These are phyloP conservation scores for Trametes punicea DNA, from an alignment of 768 basidiomycete species.

Conservation along the genomic window DNA sequence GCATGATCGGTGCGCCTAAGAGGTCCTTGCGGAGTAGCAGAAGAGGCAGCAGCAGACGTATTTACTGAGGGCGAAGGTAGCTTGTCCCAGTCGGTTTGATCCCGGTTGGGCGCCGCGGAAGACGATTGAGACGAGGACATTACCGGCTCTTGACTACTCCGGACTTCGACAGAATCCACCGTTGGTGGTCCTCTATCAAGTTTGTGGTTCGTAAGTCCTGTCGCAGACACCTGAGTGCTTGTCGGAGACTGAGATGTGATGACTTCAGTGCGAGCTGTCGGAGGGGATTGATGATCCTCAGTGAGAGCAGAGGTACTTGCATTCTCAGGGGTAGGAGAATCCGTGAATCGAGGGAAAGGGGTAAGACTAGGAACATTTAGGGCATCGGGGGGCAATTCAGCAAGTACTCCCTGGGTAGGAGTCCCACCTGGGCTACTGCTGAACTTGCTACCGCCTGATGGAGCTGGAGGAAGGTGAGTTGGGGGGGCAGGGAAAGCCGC, in stretches of 20 bases:
- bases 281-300: slow-evolving; percentile 3
- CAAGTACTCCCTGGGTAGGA: slow-evolving; percentile 5
- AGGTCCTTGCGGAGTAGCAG: neutral
- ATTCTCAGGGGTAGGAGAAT: slow-evolving; percentile 14
- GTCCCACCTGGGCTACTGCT: neutral
- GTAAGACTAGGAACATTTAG: slow-evolving; percentile 5
- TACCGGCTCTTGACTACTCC: too few relatives aligned
- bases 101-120: neutral
- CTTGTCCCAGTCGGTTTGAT: neutral
- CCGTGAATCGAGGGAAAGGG: slow-evolving; percentile 16
- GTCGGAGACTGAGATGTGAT: neutral
- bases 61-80: neutral
- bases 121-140: too few relatives aligned
- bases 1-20: slow-evolving; percentile 20
- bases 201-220: too few relatives aligned
- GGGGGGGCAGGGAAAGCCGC: slow-evolving; percentile 75
- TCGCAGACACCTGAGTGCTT: too few relatives aligned
- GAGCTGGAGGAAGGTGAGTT: slow-evolving; percentile 65
- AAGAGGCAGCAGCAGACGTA: neutral
- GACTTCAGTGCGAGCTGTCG: slow-evolving; percentile 5
- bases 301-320: neutral
- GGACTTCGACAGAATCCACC: too few relatives aligned
- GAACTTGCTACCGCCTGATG: slow-evolving; percentile 25
- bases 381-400: slow-evolving; percentile 2
- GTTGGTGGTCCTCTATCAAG: too few relatives aligned